phyloP scores from a whole-genome alignment of 2,329 filamentous ascomycete species.

The Fusarium kyushuense region DNA sequence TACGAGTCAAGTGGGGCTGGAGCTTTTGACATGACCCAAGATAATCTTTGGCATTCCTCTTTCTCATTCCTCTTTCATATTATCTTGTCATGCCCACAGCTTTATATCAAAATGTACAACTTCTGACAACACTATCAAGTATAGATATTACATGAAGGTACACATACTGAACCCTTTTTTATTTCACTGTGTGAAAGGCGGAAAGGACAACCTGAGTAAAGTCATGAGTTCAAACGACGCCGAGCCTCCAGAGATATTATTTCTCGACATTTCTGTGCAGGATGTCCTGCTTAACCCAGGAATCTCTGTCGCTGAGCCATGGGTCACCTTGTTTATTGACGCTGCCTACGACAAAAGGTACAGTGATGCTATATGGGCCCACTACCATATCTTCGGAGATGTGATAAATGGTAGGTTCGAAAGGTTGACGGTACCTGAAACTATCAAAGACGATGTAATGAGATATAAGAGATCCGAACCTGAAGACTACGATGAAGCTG shows the following conservation, averaged over 20 bases:
- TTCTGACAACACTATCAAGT: background rate
- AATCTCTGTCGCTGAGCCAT: background rate
- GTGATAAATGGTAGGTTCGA: background rate
- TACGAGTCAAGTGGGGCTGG: too few relatives aligned
- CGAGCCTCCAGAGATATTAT: background rate
- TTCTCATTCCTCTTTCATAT: too few relatives aligned
- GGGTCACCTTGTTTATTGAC: background rate
- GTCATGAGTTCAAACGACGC: background rate
- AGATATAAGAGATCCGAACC: background rate
- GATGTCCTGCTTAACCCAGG: background rate
- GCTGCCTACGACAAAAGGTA: background rate
- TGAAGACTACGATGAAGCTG: background rate
- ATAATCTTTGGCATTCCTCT: too few relatives aligned
- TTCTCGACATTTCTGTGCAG: background rate
- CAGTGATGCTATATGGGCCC: background rate
- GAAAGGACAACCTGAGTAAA: background rate
- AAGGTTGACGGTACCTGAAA: background rate
- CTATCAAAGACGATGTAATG: background rate
- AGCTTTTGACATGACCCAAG: too few relatives aligned
- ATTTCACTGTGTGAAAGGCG: background rate
- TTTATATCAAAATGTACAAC: too few relatives aligned
- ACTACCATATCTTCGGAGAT: background rate
- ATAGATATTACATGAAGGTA: background rate
- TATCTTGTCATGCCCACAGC: background rate
- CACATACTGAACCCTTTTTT: background rate